phyloP scores from a whole-genome alignment of 345 rosid species.

The Linum tenue region DNA sequence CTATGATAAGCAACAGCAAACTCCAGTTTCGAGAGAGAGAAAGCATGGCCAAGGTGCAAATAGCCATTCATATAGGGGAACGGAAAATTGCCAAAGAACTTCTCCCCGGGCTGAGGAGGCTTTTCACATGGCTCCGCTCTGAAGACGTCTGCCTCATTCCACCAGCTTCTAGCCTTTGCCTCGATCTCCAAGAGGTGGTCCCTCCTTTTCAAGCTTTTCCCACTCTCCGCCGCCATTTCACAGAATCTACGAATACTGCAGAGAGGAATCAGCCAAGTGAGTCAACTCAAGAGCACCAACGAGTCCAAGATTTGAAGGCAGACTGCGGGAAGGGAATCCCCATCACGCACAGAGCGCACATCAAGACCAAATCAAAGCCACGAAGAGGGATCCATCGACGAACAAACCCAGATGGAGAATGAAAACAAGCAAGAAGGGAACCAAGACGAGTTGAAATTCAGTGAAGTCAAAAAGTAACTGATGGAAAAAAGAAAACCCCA shows the following conservation, averaged over 20 bases:
- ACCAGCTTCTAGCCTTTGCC: conserved; percentile 36
- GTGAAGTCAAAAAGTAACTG: too few relatives aligned
- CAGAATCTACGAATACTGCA: conserved; percentile 31
- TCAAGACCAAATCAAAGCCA: too few relatives aligned
- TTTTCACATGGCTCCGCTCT: conserved; percentile 46
- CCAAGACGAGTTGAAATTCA: too few relatives aligned
- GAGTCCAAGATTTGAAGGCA: not conserved
- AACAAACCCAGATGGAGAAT: too few relatives aligned
- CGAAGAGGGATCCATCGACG: too few relatives aligned
- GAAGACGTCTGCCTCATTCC: conserved; percentile 68
- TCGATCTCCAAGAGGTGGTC: conserved; percentile 67
- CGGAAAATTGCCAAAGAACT: conserved; percentile 72
- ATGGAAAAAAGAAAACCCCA: too few relatives aligned
- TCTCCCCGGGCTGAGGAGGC: conserved; percentile 46
- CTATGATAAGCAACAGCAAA: conserved; percentile 90
- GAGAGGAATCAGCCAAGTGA: not conserved
- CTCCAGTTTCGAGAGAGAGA: conserved; percentile 71
- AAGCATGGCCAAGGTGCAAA: conserved; percentile 75
- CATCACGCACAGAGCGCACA: too few relatives aligned
- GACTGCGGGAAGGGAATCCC: too few relatives aligned
- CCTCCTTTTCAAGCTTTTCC: conserved; percentile 68
- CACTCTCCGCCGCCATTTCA: conserved; percentile 60
- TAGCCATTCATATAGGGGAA: conserved; percentile 81
- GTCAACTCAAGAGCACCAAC: not conserved
- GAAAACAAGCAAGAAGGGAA: too few relatives aligned